Percentiles rank a stretch among this genome's conserved stretches.
Evolutionary conservation across 345 rosid species (phyloP).

Genomic region (Aurinia saxatilis): DNA sequence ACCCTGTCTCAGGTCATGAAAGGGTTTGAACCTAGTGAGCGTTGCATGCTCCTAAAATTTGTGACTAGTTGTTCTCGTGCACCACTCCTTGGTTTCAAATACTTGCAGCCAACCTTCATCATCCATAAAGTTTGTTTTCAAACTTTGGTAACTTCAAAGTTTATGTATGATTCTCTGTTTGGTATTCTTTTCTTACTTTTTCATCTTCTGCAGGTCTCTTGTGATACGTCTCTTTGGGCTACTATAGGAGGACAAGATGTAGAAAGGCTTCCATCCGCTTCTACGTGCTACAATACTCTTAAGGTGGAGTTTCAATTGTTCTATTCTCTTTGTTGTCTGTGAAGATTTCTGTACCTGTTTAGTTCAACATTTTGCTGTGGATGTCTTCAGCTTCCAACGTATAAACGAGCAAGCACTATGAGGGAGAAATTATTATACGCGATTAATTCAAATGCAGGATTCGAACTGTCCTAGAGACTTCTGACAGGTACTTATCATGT

Average conservation of each 20-base stretch:
- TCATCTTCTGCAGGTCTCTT: constrained; percentile 49
- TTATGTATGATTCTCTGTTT: not conserved
- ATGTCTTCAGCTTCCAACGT: constrained; percentile 85
- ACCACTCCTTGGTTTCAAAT: constrained; percentile 91
- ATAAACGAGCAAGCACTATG: constrained; percentile 81
- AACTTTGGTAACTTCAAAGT: not conserved
- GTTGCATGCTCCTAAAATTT: constrained; percentile 90
- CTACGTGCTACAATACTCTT: constrained; percentile 98
- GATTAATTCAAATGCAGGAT: constrained; percentile 88
- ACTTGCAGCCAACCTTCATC: constrained; percentile 88
- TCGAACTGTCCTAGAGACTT: constrained; percentile 78
- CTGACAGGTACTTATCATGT: constrained; percentile 16
- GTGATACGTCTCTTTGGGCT: constrained; percentile 93
- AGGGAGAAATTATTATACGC: constrained; percentile 91
- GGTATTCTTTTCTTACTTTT: not conserved
- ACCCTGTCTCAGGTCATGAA: constrained; percentile 57
- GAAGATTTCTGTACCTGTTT: not conserved
- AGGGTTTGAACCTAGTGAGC: constrained; percentile 79
- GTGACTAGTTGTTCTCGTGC: constrained; percentile 97
- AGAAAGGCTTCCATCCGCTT: constrained; percentile 97
- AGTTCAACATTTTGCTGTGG: constrained; percentile 17
- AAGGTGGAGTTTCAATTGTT: constrained; percentile 44
- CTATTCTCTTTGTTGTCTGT: not conserved
- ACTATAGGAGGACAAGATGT: constrained; percentile 91
- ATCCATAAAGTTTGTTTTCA: constrained; percentile 66